phyloP scores from a whole-genome alignment of 495 filamentous ascomycete species.

The Copromyces sp. region DNA sequence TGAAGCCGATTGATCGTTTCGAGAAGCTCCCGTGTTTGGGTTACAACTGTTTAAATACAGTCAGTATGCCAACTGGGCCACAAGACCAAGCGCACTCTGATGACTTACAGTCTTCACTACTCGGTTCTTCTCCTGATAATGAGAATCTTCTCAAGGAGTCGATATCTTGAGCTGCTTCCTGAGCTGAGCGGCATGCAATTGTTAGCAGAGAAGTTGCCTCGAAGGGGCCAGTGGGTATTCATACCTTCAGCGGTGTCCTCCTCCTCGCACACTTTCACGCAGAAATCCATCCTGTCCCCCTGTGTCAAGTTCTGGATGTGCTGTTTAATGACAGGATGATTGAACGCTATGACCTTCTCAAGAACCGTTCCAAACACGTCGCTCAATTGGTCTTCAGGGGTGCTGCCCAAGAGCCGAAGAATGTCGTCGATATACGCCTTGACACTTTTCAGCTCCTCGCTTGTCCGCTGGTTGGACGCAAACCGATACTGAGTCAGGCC shows the following conservation, averaged over 20 bases:
- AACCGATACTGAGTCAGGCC: constrained; percentile 17
- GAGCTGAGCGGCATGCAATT: not conserved
- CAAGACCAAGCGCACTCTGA: not conserved
- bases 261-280: not conserved
- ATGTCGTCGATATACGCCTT: constrained; percentile 1
- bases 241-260: not conserved
- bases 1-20: not conserved
- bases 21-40: not conserved
- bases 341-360: not conserved
- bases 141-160: not conserved
- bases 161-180: not conserved
- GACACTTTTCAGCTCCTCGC: not conserved
- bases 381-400: not conserved
- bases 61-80: not conserved
- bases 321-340: not conserved
- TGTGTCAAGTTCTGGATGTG: not conserved
- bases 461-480: constrained; percentile 11
- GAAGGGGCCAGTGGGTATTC: not conserved
- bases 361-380: not conserved
- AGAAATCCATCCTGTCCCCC: not conserved
- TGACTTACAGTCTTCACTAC: not conserved
- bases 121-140: not conserved
- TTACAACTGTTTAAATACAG: not conserved
- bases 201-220: not conserved
- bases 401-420: not conserved